Conservation (phyloP, 164 flowering plant genomes). For the Houttuynia cordata region DNA sequence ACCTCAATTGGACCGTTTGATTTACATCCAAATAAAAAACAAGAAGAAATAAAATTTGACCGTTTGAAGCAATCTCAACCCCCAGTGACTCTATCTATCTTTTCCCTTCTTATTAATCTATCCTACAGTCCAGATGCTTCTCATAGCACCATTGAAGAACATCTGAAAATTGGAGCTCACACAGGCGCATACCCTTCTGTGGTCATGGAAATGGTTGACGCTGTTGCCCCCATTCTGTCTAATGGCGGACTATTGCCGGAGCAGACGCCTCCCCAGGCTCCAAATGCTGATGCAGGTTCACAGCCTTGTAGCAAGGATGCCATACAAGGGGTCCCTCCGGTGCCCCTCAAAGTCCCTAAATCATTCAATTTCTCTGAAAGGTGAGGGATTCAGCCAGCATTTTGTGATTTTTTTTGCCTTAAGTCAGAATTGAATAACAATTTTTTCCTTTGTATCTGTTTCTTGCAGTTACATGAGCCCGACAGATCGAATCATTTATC, state of each 20-base stretch:
- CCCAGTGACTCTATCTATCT: no score
- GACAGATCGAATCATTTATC: constrained; percentile 72
- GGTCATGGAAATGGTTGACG: background rate
- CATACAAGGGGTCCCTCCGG: constrained; percentile 28
- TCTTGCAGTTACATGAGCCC: constrained; percentile 58
- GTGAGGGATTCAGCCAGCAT: constrained; percentile 4
- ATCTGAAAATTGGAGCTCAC: no score
- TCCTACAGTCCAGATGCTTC: no score
- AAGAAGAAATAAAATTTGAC: no score
- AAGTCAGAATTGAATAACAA: background rate
- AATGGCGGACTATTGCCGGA: background rate
- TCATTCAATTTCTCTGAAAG: constrained; percentile 57
- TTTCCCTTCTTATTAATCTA: no score
- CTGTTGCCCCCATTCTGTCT: background rate
- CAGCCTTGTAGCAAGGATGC: constrained; percentile 1
- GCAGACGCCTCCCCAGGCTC: no score
- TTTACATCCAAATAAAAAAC: no score
- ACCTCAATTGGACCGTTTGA: no score
- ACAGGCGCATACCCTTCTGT: background rate
- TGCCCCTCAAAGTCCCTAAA: constrained; percentile 45
- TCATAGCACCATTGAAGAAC: no score
- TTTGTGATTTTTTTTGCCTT: background rate
- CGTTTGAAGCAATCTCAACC: no score
- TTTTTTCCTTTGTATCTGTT: background rate
- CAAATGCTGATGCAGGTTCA: background rate